Conservation (phyloP, 768 basidiomycete genomes). For the Xerocomus spinulosus region DNA sequence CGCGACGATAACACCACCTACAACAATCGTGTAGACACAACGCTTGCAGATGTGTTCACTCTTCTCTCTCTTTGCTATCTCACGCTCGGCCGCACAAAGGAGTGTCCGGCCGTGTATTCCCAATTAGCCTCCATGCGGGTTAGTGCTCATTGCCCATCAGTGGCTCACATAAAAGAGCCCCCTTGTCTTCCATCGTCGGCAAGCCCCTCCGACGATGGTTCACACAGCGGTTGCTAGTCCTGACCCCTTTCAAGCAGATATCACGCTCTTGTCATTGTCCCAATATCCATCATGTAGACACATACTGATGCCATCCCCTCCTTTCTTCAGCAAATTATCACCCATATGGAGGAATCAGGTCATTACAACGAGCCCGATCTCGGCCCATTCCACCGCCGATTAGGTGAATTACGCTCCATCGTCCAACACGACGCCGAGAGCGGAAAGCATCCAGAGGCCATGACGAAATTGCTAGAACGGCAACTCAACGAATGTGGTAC, state of each 20-base stretch:
- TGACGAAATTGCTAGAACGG: conserved; percentile 84
- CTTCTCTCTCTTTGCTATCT: conserved; percentile 96
- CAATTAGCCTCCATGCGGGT: conserved; percentile 96
- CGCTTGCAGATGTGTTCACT: conserved; percentile 92
- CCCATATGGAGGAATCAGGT: conserved; percentile 93
- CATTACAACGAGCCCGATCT: conserved; percentile 92
- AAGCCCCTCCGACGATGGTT: not conserved
- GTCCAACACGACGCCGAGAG: conserved; percentile 78
- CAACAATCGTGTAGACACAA: conserved; percentile 91
- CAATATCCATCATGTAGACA: conserved; percentile 17
- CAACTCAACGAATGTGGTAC: conserved; percentile 90
- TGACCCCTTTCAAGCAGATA: conserved; percentile 25
- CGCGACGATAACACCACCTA: conserved; percentile 70
- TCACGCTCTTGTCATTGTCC: conserved; percentile 16
- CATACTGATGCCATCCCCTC: conserved; percentile 22
- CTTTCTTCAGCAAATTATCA: conserved; percentile 75
- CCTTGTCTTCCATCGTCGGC: conserved; percentile 8
- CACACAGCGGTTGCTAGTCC: conserved; percentile 12
- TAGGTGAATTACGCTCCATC: conserved; percentile 79
- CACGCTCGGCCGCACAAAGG: conserved; percentile 93
- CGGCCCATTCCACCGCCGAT: conserved; percentile 76
- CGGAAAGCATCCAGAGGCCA: conserved; percentile 78
- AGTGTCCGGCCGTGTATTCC: conserved; percentile 92
- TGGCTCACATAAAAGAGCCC: no score
- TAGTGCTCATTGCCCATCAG: conserved; percentile 39